These are phyloP conservation scores for Nakazawaea ishiwadae DNA, from an alignment of 805 yeast species.

Conservation along the genomic window DNA sequence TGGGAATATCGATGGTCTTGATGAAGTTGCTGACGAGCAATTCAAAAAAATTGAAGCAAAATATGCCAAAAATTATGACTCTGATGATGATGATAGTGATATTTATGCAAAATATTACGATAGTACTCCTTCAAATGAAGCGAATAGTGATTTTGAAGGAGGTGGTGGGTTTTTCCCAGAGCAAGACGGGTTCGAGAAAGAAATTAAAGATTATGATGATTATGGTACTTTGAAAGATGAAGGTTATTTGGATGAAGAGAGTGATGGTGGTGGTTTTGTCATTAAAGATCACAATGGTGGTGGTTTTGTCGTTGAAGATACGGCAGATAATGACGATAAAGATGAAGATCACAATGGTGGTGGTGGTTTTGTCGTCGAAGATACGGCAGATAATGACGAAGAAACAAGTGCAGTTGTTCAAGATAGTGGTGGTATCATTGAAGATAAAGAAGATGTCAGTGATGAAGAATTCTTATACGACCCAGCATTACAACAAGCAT, in stretches of 20 bases:
- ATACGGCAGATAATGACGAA: no score
- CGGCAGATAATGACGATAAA: not conserved
- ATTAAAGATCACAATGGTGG: slow-evolving; percentile 1
- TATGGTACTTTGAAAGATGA: no score
- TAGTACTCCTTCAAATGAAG: slow-evolving; percentile 12
- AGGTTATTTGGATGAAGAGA: not conserved
- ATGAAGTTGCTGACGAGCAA: slow-evolving; percentile 10
- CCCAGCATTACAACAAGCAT: slow-evolving; percentile 1
- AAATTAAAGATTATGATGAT: no score
- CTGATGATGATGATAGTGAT: slow-evolving; percentile 15
- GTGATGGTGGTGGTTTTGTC: slow-evolving; percentile 5
- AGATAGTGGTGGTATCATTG: no score
- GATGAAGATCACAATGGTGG: not conserved
- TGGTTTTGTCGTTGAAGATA: slow-evolving; percentile 7
- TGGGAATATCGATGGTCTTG: slow-evolving; percentile 33
- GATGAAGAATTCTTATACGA: slow-evolving; percentile 7
- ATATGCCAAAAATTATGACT: slow-evolving; percentile 2
- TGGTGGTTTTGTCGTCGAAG: no score
- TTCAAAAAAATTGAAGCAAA: slow-evolving; percentile 3
- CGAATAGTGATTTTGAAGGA: slow-evolving; percentile 1
- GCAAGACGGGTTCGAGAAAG: no score
- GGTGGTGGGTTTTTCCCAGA: slow-evolving; percentile 8
- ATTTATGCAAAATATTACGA: slow-evolving; percentile 21
- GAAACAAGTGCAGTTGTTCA: no score
- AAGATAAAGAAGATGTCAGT: no score